Evolutionary conservation across 2,329 filamentous ascomycete species (phyloP).

Genomic region (Diaporthe vexans): DNA sequence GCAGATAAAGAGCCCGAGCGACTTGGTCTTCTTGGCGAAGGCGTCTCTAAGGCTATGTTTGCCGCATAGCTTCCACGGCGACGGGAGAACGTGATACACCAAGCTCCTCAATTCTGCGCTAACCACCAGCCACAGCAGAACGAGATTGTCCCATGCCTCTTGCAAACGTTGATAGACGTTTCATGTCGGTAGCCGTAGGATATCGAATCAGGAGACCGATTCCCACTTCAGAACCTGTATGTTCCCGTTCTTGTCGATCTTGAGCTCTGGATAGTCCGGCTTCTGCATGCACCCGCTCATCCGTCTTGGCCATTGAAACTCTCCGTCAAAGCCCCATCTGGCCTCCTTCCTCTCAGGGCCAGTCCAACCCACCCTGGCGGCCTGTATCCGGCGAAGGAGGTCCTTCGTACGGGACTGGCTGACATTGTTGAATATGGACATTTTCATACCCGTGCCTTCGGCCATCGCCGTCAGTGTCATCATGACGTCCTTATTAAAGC

Average conservation of each 20-base stretch:
- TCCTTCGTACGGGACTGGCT: conserved; percentile 23
- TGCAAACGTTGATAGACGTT: not conserved
- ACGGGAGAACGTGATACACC: conserved; percentile 11
- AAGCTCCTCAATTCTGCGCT: not conserved
- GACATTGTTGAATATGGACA: conserved; percentile 24
- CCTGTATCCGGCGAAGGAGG: conserved; percentile 1
- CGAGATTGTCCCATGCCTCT: not conserved
- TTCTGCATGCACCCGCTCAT: conserved; percentile 33
- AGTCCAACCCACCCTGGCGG: conserved; percentile 16
- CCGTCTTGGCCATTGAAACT: conserved; percentile 19
- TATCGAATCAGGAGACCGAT: not conserved
- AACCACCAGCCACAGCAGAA: not conserved
- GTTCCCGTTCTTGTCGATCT: conserved; percentile 17
- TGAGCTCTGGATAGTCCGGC: conserved; percentile 30
- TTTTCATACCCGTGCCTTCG: not conserved
- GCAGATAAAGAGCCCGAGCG: conserved; percentile 8
- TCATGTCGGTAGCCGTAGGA: not conserved
- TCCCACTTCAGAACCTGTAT: not conserved
- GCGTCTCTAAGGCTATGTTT: not conserved
- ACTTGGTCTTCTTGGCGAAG: conserved; percentile 7
- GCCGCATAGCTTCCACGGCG: not conserved
- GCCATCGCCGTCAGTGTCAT: not conserved
- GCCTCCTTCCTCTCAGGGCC: conserved; percentile 17
- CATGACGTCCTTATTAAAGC: conserved; percentile 25
- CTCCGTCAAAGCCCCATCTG: conserved; percentile 25